Evolutionary conservation across 345 rosid genomes (phyloP).

Genomic region (Populus davidiana): DNA sequence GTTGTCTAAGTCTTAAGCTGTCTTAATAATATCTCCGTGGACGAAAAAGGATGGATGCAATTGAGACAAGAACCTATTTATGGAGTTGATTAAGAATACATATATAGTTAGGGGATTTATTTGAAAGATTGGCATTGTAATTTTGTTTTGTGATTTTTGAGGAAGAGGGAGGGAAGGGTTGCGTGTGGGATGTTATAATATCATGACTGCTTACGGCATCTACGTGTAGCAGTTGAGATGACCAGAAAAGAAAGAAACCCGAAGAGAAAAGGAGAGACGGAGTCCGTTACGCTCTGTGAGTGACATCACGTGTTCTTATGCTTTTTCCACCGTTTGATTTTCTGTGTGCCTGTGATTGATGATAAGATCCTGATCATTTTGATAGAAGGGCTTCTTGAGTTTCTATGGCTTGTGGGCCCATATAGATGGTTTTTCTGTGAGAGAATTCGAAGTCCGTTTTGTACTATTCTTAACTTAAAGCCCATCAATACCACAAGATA

Average conservation of each 20-base stretch:
- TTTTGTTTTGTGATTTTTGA: background rate
- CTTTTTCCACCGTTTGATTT: background rate
- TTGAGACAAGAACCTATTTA: background rate
- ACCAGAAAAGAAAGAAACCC: conserved; percentile 10
- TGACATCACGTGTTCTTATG: background rate
- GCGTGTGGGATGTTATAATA: conserved; percentile 46
- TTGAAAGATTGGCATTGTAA: background rate
- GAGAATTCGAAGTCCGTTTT: background rate
- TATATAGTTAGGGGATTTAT: background rate
- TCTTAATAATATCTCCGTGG: too few species aligned
- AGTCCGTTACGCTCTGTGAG: background rate
- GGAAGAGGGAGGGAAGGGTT: conserved; percentile 24
- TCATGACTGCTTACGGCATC: conserved; percentile 47
- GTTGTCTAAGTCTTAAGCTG: too few species aligned
- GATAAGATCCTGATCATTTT: background rate
- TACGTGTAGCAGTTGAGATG: conserved; percentile 50
- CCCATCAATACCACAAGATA: too few species aligned
- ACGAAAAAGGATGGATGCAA: background rate
- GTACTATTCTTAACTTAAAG: too few species aligned
- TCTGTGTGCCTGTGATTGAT: background rate
- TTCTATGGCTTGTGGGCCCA: background rate
- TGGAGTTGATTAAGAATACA: background rate
- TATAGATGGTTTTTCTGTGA: background rate
- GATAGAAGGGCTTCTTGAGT: too few species aligned
- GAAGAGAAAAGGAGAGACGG: background rate